Conservation (phyloP, 2,329 filamentous ascomycete genomes). For the Pseudocercospora macadamiae region DNA sequence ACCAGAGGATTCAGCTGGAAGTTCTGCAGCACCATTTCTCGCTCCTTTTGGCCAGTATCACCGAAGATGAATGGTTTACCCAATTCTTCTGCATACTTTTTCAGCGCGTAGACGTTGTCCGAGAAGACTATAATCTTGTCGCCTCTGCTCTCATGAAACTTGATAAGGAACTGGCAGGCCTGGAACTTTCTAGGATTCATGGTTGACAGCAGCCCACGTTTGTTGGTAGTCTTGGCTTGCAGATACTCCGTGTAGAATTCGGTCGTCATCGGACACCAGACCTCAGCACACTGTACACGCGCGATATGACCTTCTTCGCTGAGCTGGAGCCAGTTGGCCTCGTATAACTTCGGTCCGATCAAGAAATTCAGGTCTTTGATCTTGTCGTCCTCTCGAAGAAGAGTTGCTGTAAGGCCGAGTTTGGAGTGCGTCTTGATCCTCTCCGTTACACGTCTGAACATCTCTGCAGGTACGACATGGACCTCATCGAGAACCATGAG, state of each 20-base stretch:
- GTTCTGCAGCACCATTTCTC: slow-evolving; percentile 84
- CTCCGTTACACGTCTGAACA: slow-evolving; percentile 92
- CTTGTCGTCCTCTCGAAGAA: slow-evolving; percentile 96
- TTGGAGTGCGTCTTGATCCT: slow-evolving; percentile 95
- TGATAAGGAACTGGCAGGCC: slow-evolving; percentile 95
- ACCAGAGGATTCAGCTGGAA: slow-evolving; percentile 91
- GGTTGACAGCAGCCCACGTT: slow-evolving; percentile 76
- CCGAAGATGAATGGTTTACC: slow-evolving; percentile 91
- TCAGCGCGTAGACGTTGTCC: slow-evolving; percentile 91
- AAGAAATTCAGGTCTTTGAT: slow-evolving; percentile 97
- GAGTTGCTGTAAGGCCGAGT: slow-evolving; percentile 87
- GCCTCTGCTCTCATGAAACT: slow-evolving; percentile 91
- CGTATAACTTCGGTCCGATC: slow-evolving; percentile 95
- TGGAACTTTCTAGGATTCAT: slow-evolving; percentile 99
- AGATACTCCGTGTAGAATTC: slow-evolving; percentile 98
- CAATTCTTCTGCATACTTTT: slow-evolving; percentile 69
- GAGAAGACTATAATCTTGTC: slow-evolving; percentile 99
- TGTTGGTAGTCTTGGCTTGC: slow-evolving; percentile 63
- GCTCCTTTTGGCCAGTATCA: slow-evolving; percentile 81
- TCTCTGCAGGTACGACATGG: slow-evolving; percentile 94
- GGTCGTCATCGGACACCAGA: slow-evolving; percentile 99
- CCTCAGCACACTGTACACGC: slow-evolving; percentile 94
- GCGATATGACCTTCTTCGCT: slow-evolving; percentile 97
- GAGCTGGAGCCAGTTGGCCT: slow-evolving; percentile 99
- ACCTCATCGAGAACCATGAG: slow-evolving; percentile 97